Evolutionary conservation across 2,329 filamentous ascomycete species (phyloP).

Genomic region (Mariannaea elegans): DNA sequence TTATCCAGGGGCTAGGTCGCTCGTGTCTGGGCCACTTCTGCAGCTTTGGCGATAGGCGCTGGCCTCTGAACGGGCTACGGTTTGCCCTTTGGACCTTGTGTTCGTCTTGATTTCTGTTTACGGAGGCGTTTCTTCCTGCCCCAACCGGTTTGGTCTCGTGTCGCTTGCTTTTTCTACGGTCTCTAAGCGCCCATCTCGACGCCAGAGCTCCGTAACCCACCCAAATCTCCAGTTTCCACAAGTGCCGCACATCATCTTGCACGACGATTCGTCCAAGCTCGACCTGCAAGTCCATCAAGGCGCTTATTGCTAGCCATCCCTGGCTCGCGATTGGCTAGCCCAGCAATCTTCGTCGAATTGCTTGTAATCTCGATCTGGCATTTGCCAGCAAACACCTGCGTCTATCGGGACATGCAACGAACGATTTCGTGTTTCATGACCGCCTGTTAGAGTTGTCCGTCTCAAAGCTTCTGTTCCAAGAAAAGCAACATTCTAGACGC

Average conservation of each 20-base stretch:
- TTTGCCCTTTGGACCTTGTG: neutral
- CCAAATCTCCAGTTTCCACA: conserved; percentile 23
- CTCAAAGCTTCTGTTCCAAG: conserved; percentile 19
- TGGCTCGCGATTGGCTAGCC: conserved; percentile 29
- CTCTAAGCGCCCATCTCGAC: conserved; percentile 27
- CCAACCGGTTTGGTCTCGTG: neutral
- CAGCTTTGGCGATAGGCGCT: conserved; percentile 12
- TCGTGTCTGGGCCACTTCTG: neutral
- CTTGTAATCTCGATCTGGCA: conserved; percentile 30
- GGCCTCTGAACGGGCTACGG: neutral
- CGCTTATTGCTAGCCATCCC: conserved; percentile 35
- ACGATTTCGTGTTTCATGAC: conserved; percentile 39
- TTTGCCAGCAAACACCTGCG: conserved; percentile 30
- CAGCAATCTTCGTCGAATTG: conserved; percentile 20
- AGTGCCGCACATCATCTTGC: conserved; percentile 10
- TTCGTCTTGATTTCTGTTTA: neutral
- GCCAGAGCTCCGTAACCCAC: conserved; percentile 32
- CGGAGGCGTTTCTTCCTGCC: neutral
- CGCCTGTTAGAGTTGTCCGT: conserved; percentile 32
- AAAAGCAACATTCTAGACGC: conserved; percentile 34
- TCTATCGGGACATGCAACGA: conserved; percentile 37
- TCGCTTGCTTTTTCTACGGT: conserved; percentile 10
- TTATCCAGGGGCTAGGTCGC: neutral
- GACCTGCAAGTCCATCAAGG: conserved; percentile 24
- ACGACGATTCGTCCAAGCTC: conserved; percentile 30